Base-by-base conservation (phyloP, 768 basidiomycete genomes). In the Lentinus tigrinus region DNA sequence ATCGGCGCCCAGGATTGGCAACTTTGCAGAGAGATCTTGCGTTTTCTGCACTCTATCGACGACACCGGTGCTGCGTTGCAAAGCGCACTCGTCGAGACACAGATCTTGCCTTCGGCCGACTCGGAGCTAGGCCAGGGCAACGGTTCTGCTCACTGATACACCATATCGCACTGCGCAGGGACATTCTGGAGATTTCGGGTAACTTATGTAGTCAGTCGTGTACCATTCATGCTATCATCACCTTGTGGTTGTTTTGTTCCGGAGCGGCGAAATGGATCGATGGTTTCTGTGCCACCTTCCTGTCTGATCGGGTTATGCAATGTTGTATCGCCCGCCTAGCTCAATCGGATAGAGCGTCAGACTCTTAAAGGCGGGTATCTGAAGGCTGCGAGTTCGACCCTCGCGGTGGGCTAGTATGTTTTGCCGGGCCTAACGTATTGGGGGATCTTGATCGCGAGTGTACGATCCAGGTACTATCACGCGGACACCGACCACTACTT, bases 31-130 rank as follows among this genome's bases (percentile, higher is more conserved):
- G 96, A 98, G 69, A 78, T 99, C 14, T 75, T 98, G 16, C 85
- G 96, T 19, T 99, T 99, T 74, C 72, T 98, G 47, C 91, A 89
- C 69, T 95, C 91, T 2, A 89, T 96, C 49, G 96, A 98, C 69
- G 91, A 95, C 40, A 85, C 86, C 0, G 96, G 95, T 31, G 72
- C 72, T 16, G 87, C 87, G 3, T 77, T 95, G 54, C 79, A 78
- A 54, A 76, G 80, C 59, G 91, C 87, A 1, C 71, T 93, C 51
- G 71, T 70, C 9, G 78, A 85, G 63, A 78, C 82, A n/a, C 75
- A 77, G 50, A 66, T 84, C 38, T 13, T 68, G n/a, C 66, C 61
- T 23, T 17, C 57, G n/a, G 31, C 23, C 3, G 58, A 57, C 16
- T 50, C 44, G 8, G 43, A 63, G 40, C 31, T 56, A 1, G 59